Base-by-base conservation (phyloP, 2,329 filamentous ascomycete genomes). In the Botryotinia globosa region DNA sequence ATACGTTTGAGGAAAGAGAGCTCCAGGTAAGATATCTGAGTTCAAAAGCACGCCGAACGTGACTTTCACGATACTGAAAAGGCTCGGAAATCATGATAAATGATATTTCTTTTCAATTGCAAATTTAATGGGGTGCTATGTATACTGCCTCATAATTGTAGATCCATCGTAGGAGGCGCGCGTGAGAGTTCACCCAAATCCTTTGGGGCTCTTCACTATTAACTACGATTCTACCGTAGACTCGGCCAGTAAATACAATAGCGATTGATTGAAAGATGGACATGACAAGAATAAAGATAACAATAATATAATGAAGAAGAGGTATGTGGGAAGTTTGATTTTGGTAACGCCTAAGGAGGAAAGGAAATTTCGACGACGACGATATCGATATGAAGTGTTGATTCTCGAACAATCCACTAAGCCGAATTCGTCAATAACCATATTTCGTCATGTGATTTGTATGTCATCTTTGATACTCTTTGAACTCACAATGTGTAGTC, bases 1-100 rank as follows among this genome's bases (percentile, higher is more conserved):
- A 44, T 44, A 20, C 16, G 1, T 44, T 44, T 44, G 42, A 44
- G 42, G 42, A 44, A n/a, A n/a, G 48, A 51, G 48, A 34, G 25
- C 25, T n/a, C 48, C 48, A n/a, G 48, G 1, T 7, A n/a, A 16
- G 25, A n/a, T 51, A 16, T 0, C 4, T 14, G 48, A 1, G 0
- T 14, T 51, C 45, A 14, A 51, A 51, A 14, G 22, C 22, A 25
- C 45, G 10, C 10, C 44, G 0, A 48, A 48, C 0, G 20, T 48
- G 44, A 48, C 48, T 51, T 51, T 16, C 12, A 16, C 6, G 14
- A 51, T 51, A 51, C 48, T 51, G 25, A 8, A 4, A 51, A n/a
- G 12, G 48, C 48, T 51, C 25, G 12, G 7, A 8, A 51, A 51
- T 51, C 48, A 14, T n/a, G 48, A 51, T 51, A 25, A 51, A 34